Conservation (phyloP, 768 basidiomycete species). For the Boletus patriciae region DNA sequence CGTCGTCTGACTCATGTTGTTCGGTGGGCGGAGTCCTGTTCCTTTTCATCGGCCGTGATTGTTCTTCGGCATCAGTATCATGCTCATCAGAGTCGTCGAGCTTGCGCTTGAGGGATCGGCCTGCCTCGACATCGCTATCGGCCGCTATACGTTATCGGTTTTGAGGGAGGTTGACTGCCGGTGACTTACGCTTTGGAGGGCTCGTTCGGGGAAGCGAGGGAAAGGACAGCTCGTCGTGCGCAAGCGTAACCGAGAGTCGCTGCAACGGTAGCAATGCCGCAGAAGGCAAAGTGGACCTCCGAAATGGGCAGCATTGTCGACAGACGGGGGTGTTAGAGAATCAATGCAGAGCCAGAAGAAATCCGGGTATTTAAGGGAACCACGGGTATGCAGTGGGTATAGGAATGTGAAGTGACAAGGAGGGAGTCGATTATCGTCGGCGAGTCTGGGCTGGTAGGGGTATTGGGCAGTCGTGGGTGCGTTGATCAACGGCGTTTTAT, state of each 20-base stretch:
- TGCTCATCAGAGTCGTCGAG: constrained; percentile 27
- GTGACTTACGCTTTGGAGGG: constrained; percentile 32
- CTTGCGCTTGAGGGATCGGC: constrained; percentile 34
- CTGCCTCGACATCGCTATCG: constrained; percentile 34
- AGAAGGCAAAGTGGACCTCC: constrained; percentile 56
- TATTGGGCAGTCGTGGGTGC: constrained; percentile 18
- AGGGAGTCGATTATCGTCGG: constrained; percentile 25
- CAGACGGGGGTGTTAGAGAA: not conserved
- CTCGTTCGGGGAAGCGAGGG: constrained; percentile 20
- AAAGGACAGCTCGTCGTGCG: constrained; percentile 39
- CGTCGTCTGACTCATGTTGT: constrained; percentile 27
- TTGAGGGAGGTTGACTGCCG: constrained; percentile 31
- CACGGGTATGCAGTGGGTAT: constrained; percentile 9
- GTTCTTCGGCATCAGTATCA: constrained; percentile 33
- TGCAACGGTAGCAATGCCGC: constrained; percentile 58
- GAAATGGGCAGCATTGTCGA: constrained; percentile 47
- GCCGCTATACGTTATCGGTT: constrained; percentile 27
- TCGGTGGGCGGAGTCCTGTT: constrained; percentile 45
- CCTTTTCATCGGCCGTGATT: constrained; percentile 32
- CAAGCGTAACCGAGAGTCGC: constrained; percentile 60
- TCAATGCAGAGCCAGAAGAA: not conserved
- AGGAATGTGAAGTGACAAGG: constrained; percentile 9
- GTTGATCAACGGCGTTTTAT: constrained; percentile 35
- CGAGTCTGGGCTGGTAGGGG: constrained; percentile 17
- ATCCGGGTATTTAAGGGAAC: constrained; percentile 22